Percentiles rank a stretch among this genome's conserved stretches.
Evolutionary conservation across 345 rosid species (phyloP).

Genomic region (Citrus mangshanensis): DNA sequence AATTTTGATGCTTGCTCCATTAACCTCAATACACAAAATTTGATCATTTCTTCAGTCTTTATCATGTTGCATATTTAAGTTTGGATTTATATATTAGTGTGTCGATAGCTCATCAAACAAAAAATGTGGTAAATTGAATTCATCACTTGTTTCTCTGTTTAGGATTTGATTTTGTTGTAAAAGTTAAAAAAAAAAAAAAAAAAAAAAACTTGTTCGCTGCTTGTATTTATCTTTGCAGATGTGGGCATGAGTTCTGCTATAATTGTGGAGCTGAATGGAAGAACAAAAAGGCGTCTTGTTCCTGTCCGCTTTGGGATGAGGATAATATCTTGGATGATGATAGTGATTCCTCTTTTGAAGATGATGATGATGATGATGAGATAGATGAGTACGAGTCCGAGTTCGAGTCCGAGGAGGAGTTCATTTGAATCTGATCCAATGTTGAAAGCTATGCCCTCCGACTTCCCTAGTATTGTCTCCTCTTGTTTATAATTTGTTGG

Average conservation of each 20-base stretch:
- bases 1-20: no score
- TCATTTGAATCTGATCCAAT: no score
- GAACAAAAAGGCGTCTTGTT: constrained; percentile 50
- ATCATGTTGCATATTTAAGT: not conserved
- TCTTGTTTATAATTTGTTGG: no score
- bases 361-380: not conserved
- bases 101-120: not conserved
- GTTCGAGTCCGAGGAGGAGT: not conserved
- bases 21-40: not conserved
- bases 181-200: not conserved
- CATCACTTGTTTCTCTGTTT: not conserved
- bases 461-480: no score
- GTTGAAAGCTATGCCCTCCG: no score
- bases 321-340: constrained; percentile 23
- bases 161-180: not conserved
- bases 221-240: constrained; percentile 29
- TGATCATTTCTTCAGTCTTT: not conserved
- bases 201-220: not conserved
- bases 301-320: constrained; percentile 62
- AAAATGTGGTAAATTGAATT: not conserved
- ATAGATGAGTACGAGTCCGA: not conserved
- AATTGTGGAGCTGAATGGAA: constrained; percentile 64
- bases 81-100: not conserved
- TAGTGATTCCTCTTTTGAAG: constrained; percentile 11
- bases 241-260: constrained; percentile 68